Conservation (phyloP, 768 basidiomycete genomes). For the Panus rudis region DNA sequence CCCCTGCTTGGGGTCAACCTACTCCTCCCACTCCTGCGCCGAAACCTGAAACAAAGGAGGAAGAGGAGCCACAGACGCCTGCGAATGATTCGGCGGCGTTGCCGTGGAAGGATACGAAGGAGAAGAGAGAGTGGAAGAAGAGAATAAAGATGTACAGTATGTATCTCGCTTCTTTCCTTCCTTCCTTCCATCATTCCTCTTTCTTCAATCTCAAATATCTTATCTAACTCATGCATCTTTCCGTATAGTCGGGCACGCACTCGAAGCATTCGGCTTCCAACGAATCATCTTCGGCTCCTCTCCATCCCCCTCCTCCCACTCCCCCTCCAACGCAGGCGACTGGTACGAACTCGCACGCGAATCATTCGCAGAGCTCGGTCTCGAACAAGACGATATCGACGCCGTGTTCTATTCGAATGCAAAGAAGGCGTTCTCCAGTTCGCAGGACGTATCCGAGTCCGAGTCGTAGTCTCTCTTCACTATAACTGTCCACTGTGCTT, state of each 20-base stretch:
- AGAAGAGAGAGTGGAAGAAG: conserved; percentile 53
- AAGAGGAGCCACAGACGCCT: too few relatives aligned
- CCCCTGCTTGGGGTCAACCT: conserved; percentile 66
- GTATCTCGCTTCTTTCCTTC: too few relatives aligned
- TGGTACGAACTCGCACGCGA: conserved; percentile 84
- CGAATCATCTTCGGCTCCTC: conserved; percentile 82
- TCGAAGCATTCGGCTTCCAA: conserved; percentile 81
- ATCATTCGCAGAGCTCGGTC: conserved; percentile 69
- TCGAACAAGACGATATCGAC: conserved; percentile 73
- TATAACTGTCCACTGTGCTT: neutral
- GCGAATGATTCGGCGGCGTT: conserved; percentile 9
- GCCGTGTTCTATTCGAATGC: conserved; percentile 62
- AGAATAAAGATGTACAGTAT: conserved; percentile 82
- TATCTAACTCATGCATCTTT: neutral
- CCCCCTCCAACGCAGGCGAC: conserved; percentile 45
- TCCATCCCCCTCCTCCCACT: conserved; percentile 44
- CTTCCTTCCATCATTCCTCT: neutral
- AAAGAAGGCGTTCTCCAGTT: too few relatives aligned
- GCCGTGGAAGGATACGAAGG: conserved; percentile 25
- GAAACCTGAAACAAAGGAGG: conserved; percentile 11
- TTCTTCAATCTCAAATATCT: neutral
- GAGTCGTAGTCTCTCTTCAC: neutral
- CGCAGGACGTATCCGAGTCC: conserved; percentile 34
- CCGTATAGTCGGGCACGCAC: conserved; percentile 66
- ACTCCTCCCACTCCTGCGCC: conserved; percentile 39